Conservation (phyloP, 441 rosid genomes). For the Syzygium malaccense region DNA sequence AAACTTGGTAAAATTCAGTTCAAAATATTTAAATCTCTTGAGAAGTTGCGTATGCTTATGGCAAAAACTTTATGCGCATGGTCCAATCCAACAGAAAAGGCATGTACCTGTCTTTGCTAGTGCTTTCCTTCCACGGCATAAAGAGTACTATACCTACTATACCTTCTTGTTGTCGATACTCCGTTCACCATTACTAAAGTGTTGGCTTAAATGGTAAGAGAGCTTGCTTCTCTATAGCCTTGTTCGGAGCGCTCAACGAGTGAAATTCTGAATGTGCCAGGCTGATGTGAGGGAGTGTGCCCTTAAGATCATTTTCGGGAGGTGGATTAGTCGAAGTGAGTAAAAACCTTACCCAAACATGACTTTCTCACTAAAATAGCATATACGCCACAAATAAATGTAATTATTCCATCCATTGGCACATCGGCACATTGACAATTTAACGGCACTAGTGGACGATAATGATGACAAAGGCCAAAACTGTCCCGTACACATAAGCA, state of each 20-base stretch:
- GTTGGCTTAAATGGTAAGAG: not conserved
- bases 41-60: not conserved
- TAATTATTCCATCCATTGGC: not conserved
- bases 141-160: not conserved
- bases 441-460: not conserved
- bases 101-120: not conserved
- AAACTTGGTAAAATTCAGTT: not conserved
- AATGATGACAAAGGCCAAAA: not conserved
- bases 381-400: not conserved
- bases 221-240: not conserved
- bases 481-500: not conserved
- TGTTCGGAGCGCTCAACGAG: not conserved
- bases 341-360: not conserved
- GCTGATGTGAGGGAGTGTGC: not conserved
- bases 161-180: not conserved
- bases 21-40: not conserved
- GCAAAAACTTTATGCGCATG: not conserved
- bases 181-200: not conserved
- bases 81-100: not conserved
- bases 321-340: not conserved
- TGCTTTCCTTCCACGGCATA: not conserved
- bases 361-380: not conserved
- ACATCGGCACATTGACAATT: too few relatives aligned
- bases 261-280: not conserved
- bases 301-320: not conserved